Evolutionary conservation across 2,329 filamentous ascomycete species (phyloP).

Genomic region (Lachnum nothofagi): DNA sequence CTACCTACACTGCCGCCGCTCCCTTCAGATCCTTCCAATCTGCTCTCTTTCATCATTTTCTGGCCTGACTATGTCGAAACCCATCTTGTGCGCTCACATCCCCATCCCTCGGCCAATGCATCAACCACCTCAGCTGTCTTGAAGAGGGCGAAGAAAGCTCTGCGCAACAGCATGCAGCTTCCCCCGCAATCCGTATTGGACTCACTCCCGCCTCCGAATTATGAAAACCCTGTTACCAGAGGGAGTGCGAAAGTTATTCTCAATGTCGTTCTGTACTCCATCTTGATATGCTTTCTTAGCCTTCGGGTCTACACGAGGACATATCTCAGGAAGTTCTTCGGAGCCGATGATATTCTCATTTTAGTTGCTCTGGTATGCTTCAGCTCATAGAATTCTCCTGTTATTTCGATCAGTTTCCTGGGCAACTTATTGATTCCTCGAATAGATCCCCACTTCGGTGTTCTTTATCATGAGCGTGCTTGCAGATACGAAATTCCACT

Average conservation of each 20-base stretch:
- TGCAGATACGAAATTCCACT: constrained; percentile 34
- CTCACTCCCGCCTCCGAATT: constrained; percentile 40
- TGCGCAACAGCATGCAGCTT: constrained; percentile 16
- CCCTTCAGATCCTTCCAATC: too few relatives aligned
- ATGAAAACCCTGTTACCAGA: constrained; percentile 40
- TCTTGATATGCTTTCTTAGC: constrained; percentile 39
- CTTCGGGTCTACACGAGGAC: constrained; percentile 44
- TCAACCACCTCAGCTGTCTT: neutral
- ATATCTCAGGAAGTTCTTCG: constrained; percentile 39
- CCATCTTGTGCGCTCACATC: too few relatives aligned
- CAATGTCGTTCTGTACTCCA: constrained; percentile 36
- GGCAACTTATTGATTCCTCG: neutral
- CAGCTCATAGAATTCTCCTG: too few relatives aligned
- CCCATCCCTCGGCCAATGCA: neutral
- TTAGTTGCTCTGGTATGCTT: constrained; percentile 35
- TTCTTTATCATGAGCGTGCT: constrained; percentile 36
- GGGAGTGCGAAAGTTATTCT: constrained; percentile 41
- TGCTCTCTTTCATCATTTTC: too few relatives aligned
- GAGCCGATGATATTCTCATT: constrained; percentile 44
- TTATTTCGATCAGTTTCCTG: too few relatives aligned
- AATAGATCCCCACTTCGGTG: constrained; percentile 33
- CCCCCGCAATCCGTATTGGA: constrained; percentile 17
- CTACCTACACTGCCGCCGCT: too few relatives aligned
- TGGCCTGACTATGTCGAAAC: neutral
- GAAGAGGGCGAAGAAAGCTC: neutral